phyloP scores from a whole-genome alignment of 83 land plant species.

The Thuja plicata region DNA sequence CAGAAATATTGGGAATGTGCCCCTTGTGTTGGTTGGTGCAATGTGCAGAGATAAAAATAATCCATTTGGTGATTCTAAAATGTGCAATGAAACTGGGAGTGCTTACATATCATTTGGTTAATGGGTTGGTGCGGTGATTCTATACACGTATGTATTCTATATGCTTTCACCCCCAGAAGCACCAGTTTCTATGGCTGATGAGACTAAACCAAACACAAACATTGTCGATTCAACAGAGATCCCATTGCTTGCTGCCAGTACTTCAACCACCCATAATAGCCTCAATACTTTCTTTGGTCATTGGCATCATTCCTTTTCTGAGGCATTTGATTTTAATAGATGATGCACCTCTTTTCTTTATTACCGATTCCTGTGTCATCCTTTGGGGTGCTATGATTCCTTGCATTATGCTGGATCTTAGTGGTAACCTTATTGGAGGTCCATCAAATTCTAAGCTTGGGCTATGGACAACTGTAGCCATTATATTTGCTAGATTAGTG shows the following conservation, averaged over 20 bases:
- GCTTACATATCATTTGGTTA: conserved; percentile 53
- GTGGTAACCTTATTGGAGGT: conserved; percentile 44
- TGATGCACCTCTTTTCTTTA: conserved; percentile 24
- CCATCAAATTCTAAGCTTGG: conserved; percentile 52
- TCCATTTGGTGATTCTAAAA: conserved; percentile 35
- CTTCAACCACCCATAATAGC: conserved; percentile 80
- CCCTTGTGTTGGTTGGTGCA: conserved; percentile 40
- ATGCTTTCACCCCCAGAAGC: conserved; percentile 85
- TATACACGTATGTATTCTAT: conserved; percentile 85
- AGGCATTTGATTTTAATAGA: conserved; percentile 23
- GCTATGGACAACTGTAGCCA: conserved; percentile 52
- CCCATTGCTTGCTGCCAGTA: conserved; percentile 17
- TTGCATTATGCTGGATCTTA: conserved; percentile 44
- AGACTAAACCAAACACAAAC: background rate
- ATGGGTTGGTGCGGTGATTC: conserved; percentile 92
- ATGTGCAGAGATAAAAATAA: conserved; percentile 35
- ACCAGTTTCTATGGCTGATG: conserved; percentile 10
- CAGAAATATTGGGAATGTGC: conserved; percentile 53
- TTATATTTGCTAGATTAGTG: conserved; percentile 40
- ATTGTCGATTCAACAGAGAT: background rate
- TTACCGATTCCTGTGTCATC: conserved; percentile 21
- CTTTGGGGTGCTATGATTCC: conserved; percentile 45
- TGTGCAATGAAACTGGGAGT: conserved; percentile 28
- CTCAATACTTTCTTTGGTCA: conserved; percentile 32
- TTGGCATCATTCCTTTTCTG: conserved; percentile 25